Conservation (phyloP, 2,329 filamentous ascomycete genomes). For the Nigrograna mackinnonii region DNA sequence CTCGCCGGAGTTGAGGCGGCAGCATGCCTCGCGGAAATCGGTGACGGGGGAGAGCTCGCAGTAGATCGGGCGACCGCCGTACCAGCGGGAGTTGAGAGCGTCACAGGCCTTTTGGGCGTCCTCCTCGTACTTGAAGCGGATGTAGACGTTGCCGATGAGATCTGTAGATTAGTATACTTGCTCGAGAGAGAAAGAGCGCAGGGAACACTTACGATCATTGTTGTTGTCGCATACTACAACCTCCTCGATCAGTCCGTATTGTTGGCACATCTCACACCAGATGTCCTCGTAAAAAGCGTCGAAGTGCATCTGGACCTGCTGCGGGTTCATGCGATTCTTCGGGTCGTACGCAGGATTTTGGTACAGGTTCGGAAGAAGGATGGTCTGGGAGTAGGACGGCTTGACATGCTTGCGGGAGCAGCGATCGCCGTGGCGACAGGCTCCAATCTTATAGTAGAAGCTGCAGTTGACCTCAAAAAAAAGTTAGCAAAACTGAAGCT, state of each 20-base stretch:
- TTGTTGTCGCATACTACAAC: constrained; percentile 99
- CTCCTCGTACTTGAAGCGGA: constrained; percentile 99
- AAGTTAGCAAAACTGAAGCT: constrained; percentile 10
- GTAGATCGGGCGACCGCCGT: constrained; percentile 95
- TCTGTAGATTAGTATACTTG: constrained; percentile 55
- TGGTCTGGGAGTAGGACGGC: constrained; percentile 95
- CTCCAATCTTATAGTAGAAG: constrained; percentile 99
- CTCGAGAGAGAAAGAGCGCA: background rate
- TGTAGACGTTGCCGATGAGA: constrained; percentile 98
- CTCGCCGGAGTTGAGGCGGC: constrained; percentile 89
- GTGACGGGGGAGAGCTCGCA: constrained; percentile 97
- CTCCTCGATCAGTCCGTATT: constrained; percentile 96
- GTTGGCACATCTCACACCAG: constrained; percentile 98
- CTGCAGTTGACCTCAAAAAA: constrained; percentile 79
- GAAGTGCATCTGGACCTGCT: constrained; percentile 98
- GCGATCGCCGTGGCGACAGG: constrained; percentile 96
- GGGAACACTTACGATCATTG: constrained; percentile 76
- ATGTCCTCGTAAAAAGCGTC: constrained; percentile 99
- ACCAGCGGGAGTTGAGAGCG: constrained; percentile 92
- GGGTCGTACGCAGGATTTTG: constrained; percentile 98
- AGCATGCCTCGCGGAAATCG: constrained; percentile 97
- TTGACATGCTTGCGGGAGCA: constrained; percentile 99
- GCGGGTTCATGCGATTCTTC: constrained; percentile 94
- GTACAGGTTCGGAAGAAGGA: constrained; percentile 97
- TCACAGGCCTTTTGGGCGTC: constrained; percentile 92